Percentiles rank a stretch among this genome's conserved stretches.
phyloP scores from a whole-genome alignment of 345 rosid species.

The Atalantia buxifolia region DNA sequence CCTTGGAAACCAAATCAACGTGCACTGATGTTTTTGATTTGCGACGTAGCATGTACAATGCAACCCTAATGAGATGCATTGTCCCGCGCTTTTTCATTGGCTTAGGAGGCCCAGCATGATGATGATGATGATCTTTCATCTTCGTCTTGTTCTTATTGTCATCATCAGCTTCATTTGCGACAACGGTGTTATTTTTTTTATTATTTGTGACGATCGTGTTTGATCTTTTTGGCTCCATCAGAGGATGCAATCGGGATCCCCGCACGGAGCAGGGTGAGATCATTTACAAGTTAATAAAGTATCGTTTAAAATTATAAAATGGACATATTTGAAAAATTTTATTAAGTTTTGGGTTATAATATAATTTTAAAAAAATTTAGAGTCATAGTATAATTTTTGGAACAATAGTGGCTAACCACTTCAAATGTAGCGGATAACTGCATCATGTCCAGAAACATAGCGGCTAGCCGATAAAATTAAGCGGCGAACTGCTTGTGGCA shows the following conservation, averaged over 20 bases:
- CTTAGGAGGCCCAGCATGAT: background rate
- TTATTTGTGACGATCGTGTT: background rate
- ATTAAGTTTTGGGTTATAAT: too few relatives aligned
- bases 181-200: background rate
- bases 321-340: too few relatives aligned
- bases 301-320: too few relatives aligned
- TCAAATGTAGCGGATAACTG: too few relatives aligned
- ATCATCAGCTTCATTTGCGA: background rate
- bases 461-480: too few relatives aligned
- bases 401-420: too few relatives aligned
- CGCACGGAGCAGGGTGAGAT: constrained; percentile 11
- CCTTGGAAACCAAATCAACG: constrained; percentile 12
- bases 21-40: constrained; percentile 29
- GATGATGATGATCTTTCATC: background rate
- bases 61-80: constrained; percentile 41
- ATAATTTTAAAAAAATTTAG: too few relatives aligned
- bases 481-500: too few relatives aligned
- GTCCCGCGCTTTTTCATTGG: constrained; percentile 35
- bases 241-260: background rate
- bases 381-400: too few relatives aligned
- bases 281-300: too few relatives aligned
- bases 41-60: constrained; percentile 37
- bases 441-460: too few relatives aligned
- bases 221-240: constrained; percentile 9
- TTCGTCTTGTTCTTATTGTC: background rate